These are phyloP conservation scores for Veloboletus limbatus DNA, from an alignment of 1,284 basidiomycete genomes.

Conservation along the genomic window DNA sequence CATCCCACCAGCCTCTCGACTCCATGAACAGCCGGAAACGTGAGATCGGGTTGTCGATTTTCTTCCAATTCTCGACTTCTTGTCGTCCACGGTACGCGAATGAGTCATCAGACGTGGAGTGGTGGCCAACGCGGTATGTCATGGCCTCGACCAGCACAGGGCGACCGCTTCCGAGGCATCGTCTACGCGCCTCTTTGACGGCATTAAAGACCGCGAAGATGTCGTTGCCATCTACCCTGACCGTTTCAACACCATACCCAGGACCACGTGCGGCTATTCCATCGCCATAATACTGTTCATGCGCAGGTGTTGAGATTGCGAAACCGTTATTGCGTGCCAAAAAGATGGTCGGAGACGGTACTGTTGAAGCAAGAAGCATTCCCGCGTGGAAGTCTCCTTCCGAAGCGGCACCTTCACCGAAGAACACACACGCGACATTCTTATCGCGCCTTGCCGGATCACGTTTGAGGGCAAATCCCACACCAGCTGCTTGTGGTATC, in stretches of 20 bases:
- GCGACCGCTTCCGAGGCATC: conserved; percentile 77
- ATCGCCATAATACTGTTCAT: conserved; percentile 90
- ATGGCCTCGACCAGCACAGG: conserved; percentile 91
- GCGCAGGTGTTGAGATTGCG: conserved; percentile 89
- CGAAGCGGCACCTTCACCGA: conserved; percentile 82
- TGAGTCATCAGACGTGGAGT: conserved; percentile 93
- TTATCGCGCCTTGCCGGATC: conserved; percentile 69
- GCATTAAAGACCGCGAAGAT: conserved; percentile 84
- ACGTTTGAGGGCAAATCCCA: conserved; percentile 85
- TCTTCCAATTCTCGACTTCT: conserved; percentile 84
- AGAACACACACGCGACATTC: conserved; percentile 86
- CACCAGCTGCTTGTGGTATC: conserved; percentile 94
- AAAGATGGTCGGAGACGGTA: conserved; percentile 70
- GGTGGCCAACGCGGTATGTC: conserved; percentile 93
- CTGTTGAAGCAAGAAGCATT: conserved; percentile 72
- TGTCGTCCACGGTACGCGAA: conserved; percentile 84
- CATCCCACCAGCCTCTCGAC: conserved; percentile 83
- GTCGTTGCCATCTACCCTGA: conserved; percentile 94
- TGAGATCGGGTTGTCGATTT: conserved; percentile 85
- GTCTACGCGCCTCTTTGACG: conserved; percentile 72
- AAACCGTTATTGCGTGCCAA: conserved; percentile 88
- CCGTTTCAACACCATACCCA: conserved; percentile 90
- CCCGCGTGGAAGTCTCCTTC: conserved; percentile 81
- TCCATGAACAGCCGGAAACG: conserved; percentile 86
- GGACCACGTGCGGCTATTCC: conserved; percentile 92